Evolutionary conservation across 768 basidiomycete species (phyloP).

Genomic region (Termitomyces sp.): DNA sequence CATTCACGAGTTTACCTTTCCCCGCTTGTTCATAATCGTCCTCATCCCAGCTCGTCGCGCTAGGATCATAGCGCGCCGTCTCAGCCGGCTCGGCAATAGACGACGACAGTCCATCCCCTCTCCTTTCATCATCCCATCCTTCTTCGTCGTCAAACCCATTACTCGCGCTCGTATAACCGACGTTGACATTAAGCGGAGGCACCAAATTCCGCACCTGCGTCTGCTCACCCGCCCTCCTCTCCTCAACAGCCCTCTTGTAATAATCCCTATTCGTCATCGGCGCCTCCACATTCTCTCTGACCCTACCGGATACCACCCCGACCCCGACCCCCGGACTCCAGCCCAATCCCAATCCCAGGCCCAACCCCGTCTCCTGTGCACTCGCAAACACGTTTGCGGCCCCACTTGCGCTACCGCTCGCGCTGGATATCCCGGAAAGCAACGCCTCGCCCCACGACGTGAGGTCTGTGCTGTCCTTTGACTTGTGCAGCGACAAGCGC

Average conservation of each 20-base stretch:
- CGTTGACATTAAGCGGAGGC: slow-evolving; percentile 21
- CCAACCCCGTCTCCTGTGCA: slow-evolving; percentile 9
- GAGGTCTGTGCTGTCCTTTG: slow-evolving; percentile 37
- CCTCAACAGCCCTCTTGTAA: not conserved
- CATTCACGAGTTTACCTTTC: not conserved
- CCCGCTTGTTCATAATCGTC: not conserved
- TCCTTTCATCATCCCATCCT: slow-evolving; percentile 1
- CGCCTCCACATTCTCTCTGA: not conserved
- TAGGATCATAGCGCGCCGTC: slow-evolving; percentile 14
- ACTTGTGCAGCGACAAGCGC: slow-evolving; percentile 47
- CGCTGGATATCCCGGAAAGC: slow-evolving; percentile 30
- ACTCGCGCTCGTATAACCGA: slow-evolving; percentile 15
- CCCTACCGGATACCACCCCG: not conserved
- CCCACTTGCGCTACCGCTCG: not conserved
- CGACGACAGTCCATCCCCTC: slow-evolving; percentile 12
- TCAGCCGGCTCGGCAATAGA: slow-evolving; percentile 16
- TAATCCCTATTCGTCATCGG: slow-evolving; percentile 1
- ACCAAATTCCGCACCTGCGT: not conserved
- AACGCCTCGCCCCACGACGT: slow-evolving; percentile 50
- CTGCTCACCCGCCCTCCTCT: not conserved
- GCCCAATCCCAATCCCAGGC: not conserved
- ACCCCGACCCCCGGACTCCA: not conserved
- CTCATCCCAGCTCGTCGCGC: slow-evolving; percentile 6
- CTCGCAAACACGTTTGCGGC: not conserved
- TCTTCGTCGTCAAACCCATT: slow-evolving; percentile 4